Percentiles rank a stretch among this genome's conserved stretches.
phyloP scores from a whole-genome alignment of 1,284 basidiomycete genomes.

The Fistulinella cinereoalba region DNA sequence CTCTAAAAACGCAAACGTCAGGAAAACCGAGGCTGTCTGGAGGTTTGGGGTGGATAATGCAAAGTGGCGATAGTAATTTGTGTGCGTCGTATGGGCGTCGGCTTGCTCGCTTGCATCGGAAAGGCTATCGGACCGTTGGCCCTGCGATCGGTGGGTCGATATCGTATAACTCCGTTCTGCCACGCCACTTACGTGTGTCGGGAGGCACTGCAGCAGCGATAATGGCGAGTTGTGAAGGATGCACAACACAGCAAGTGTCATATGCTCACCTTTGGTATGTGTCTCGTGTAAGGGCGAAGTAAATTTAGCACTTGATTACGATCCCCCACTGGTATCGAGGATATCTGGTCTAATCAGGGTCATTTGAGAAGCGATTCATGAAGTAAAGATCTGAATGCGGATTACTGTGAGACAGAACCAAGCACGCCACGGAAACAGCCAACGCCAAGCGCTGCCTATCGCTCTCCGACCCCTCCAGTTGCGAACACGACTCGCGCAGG shows the following conservation, averaged over 20 bases:
- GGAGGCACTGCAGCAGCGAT: slow-evolving; percentile 21
- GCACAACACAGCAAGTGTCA: slow-evolving; percentile 10
- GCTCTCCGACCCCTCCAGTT: slow-evolving; percentile 1
- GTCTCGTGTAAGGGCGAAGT: slow-evolving; percentile 38
- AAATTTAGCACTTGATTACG: slow-evolving; percentile 37
- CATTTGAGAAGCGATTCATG: slow-evolving; percentile 24
- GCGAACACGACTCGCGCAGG: slow-evolving; percentile 18
- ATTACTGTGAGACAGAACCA: slow-evolving; percentile 37
- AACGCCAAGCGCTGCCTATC: slow-evolving; percentile 24
- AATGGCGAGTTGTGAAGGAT: slow-evolving; percentile 16
- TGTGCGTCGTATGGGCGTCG: slow-evolving; percentile 10
- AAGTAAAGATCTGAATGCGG: slow-evolving; percentile 27
- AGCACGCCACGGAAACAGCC: slow-evolving; percentile 34
- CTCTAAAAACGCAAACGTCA: slow-evolving; percentile 51
- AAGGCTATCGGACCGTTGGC: slow-evolving; percentile 18
- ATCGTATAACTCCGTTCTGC: slow-evolving; percentile 11
- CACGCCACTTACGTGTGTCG: slow-evolving; percentile 31
- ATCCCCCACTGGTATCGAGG: slow-evolving; percentile 30
- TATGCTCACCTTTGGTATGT: slow-evolving; percentile 28
- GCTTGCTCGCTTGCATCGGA: slow-evolving; percentile 5
- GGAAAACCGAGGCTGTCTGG: slow-evolving; percentile 43
- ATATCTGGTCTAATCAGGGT: slow-evolving; percentile 36
- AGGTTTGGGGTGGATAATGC: slow-evolving; percentile 36
- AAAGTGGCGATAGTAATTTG: slow-evolving; percentile 23
- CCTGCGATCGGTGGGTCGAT: slow-evolving; percentile 24